phyloP scores from a whole-genome alignment of 371 early-diverging fungal species.

The Encephalitozoon hellem region DNA sequence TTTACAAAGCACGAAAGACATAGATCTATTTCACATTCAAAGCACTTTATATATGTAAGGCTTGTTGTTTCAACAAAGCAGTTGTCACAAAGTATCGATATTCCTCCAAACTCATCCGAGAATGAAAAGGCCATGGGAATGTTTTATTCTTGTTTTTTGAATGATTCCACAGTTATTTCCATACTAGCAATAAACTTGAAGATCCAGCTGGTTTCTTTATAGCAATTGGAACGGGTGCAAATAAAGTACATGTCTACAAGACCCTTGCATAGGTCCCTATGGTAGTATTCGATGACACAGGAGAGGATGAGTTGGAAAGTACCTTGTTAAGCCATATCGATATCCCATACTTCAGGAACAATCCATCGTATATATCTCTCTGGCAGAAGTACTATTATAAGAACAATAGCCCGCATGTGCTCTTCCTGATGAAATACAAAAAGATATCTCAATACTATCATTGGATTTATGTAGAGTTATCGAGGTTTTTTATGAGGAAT shows the following conservation, averaged over 20 bases:
- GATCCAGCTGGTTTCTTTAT: background rate
- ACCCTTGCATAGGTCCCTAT: background rate
- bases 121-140: conserved; percentile 28
- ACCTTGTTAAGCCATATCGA: conserved; percentile 41
- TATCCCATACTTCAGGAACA: conserved; percentile 56
- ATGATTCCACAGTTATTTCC: no score
- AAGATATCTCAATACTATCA: conserved; percentile 47
- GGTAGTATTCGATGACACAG: background rate
- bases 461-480: conserved; percentile 52
- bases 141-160: background rate
- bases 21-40: conserved; percentile 79
- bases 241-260: background rate
- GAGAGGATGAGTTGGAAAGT: conserved; percentile 36
- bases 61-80: conserved; percentile 40
- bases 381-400: conserved; percentile 47
- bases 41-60: conserved; percentile 67
- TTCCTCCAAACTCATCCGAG: background rate
- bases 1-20: conserved; percentile 82
- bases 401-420: conserved; percentile 33
- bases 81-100: conserved; percentile 44
- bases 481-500: conserved; percentile 24
- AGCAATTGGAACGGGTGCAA: no score
- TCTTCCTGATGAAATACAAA: conserved; percentile 55
- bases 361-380: conserved; percentile 53
- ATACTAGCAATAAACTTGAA: background rate